Evolutionary conservation across 352 stramenopile genomes (phyloP), one percentile per base, ranked within the genome.

Genomic region (Pythium angustatum): DNA sequence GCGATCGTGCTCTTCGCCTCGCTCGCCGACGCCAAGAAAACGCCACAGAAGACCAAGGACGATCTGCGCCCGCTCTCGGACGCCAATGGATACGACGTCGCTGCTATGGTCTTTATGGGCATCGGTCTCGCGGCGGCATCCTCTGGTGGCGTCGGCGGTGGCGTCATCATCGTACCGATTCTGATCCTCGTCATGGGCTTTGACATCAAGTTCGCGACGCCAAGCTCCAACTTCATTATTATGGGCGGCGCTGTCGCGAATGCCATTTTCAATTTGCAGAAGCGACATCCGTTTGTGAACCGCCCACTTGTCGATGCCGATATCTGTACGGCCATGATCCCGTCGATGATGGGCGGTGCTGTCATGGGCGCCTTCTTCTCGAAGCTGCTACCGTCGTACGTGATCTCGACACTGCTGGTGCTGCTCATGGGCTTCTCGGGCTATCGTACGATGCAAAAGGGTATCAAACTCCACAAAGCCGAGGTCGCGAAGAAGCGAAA

Each of bases 141-240:
- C 0, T 77, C 80, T 0, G 80, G 80, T 2, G 76, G 80, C 22
- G 66, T 86, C 22, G 78, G 80, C 49, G 78, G 79, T 44, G 79
- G 73, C 0, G 58, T 73, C 19, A 83, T 88, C 61, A 71, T 86
- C 59, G 72, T 88, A 28, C 80, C 80, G 31, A 63, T 76, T 21
- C 79, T 89, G 67, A 74, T 86, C 59, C 60, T 87, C 33, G 69
- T 85, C 59, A 86, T 90, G 78, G 58, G 74, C 53, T 88, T 90
- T 49, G 75, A 90, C 52, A 83, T 88, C 59, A 88, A 90, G 64
- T 76, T 73, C 51, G 78, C 77, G 22, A 90, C 78, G 38, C 78
- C 81, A 12, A 76, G 77, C 33, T 80, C 75, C 33, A 88, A 87
- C 66, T 69, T 88, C 27, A 76, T 81, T 68, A 86, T 88, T 67